Conservation (phyloP, 768 basidiomycete species). For the Daedaleopsis nitida region DNA sequence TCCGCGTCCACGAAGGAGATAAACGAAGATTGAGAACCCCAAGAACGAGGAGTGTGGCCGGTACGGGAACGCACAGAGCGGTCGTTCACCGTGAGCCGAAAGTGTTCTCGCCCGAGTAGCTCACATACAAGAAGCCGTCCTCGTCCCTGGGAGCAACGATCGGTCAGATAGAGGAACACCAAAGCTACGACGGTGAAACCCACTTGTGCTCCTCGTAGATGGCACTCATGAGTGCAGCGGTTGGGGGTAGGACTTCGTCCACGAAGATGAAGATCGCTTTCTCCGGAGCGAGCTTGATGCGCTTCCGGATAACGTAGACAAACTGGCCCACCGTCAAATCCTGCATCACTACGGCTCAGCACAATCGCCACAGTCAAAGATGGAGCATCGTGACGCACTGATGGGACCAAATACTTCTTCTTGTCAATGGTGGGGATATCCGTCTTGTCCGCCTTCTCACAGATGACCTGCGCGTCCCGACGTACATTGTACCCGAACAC, state of each 20-base stretch:
- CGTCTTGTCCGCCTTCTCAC: slow-evolving; percentile 97
- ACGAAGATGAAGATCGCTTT: slow-evolving; percentile 99
- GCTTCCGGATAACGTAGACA: slow-evolving; percentile 99
- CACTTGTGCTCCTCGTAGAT: slow-evolving; percentile 99
- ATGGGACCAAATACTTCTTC: slow-evolving; percentile 99
- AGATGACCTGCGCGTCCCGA: slow-evolving; percentile 77
- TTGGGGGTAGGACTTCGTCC: slow-evolving; percentile 97
- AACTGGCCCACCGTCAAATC: slow-evolving; percentile 98
- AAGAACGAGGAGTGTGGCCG: neutral
- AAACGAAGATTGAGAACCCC: slow-evolving; percentile 1
- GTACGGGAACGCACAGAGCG: neutral
- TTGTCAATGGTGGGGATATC: slow-evolving; percentile 99
- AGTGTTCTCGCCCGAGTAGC: slow-evolving; percentile 98
- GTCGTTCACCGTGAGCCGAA: slow-evolving; percentile 55
- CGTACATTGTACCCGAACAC: slow-evolving; percentile 5
- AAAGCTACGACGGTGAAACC: slow-evolving; percentile 28
- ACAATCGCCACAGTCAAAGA: neutral
- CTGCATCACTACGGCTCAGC: slow-evolving; percentile 41
- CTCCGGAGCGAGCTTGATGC: slow-evolving; percentile 99
- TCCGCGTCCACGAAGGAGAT: slow-evolving; percentile 16
- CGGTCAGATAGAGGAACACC: neutral
- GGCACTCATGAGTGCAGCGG: slow-evolving; percentile 96
- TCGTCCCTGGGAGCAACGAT: slow-evolving; percentile 72
- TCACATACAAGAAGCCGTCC: slow-evolving; percentile 98
- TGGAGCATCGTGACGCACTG: slow-evolving; percentile 53